Conservation (phyloP, 192 early-diverging fungal genomes). For the Backusella mclennaniae region DNA sequence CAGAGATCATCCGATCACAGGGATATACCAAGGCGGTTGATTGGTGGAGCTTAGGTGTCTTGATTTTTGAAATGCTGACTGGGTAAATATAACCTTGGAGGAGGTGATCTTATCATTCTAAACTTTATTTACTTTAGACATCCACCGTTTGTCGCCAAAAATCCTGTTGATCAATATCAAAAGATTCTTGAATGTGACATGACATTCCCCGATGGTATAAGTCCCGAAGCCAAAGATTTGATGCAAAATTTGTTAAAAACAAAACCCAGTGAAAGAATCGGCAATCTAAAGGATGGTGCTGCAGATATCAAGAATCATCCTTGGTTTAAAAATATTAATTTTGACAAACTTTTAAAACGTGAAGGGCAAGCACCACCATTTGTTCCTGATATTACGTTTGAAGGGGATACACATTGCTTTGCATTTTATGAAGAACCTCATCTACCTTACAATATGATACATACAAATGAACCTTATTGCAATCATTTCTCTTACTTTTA, state of each 20-base stretch:
- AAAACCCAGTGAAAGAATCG: constrained; percentile 75
- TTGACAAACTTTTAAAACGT: constrained; percentile 42
- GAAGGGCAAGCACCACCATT: constrained; percentile 45
- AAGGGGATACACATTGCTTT: constrained; percentile 45
- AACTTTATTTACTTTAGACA: constrained; percentile 32
- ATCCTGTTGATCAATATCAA: constrained; percentile 85
- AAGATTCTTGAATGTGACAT: constrained; percentile 79
- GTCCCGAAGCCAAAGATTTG: constrained; percentile 67
- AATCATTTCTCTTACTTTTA: constrained; percentile 25
- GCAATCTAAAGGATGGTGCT: constrained; percentile 47
- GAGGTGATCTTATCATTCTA: not conserved
- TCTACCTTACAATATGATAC: not conserved
- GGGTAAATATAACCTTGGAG: not conserved
- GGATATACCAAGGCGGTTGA: constrained; percentile 85
- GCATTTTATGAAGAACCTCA: constrained; percentile 22
- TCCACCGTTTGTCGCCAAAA: constrained; percentile 88
- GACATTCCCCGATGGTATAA: constrained; percentile 71
- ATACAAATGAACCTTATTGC: constrained; percentile 8
- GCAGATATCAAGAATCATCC: constrained; percentile 80
- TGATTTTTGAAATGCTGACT: constrained; percentile 84
- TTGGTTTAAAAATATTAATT: constrained; percentile 64
- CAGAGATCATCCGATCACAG: constrained; percentile 85
- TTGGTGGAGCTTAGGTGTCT: constrained; percentile 95
- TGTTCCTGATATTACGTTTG: constrained; percentile 46
- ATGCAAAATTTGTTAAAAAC: constrained; percentile 73